These are phyloP conservation scores for Trichosporon asahii DNA, from an alignment of 1,284 basidiomycete species.

Conservation along the genomic window DNA sequence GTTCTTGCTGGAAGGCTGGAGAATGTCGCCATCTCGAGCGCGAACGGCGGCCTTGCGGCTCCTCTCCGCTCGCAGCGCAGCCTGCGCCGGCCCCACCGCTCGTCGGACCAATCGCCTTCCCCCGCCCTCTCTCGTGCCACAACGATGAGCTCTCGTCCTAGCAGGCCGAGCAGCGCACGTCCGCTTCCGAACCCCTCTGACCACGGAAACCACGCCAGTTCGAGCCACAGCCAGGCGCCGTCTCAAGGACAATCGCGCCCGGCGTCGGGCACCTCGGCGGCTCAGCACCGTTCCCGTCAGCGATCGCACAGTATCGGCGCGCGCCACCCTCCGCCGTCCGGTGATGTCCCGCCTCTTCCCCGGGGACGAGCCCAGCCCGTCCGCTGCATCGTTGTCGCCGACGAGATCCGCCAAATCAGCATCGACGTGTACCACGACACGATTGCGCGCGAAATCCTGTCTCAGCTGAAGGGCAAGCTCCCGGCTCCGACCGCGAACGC, in stretches of 20 bases:
- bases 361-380: slow-evolving; percentile 12
- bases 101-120: not conserved
- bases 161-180: slow-evolving; percentile 9
- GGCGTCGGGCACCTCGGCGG: not conserved
- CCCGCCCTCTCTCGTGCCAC: slow-evolving; percentile 4
- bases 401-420: slow-evolving; percentile 18
- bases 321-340: not conserved
- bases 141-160: not conserved
- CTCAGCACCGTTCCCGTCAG: not conserved
- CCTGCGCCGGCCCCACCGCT: slow-evolving; percentile 10
- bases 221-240: not conserved
- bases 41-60: not conserved
- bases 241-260: not conserved
- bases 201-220: not conserved
- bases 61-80: not conserved
- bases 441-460: slow-evolving; percentile 41
- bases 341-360: slow-evolving; percentile 8
- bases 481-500: slow-evolving; percentile 24
- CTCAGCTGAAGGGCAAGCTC: not conserved
- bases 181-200: not conserved
- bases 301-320: slow-evolving; percentile 16
- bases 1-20: slow-evolving; percentile 34
- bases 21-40: slow-evolving; percentile 19
- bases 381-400: slow-evolving; percentile 16
- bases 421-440: slow-evolving; percentile 41